Base-by-base conservation (phyloP, 768 basidiomycete species). In the Tylopilus cervinicoccineus region DNA sequence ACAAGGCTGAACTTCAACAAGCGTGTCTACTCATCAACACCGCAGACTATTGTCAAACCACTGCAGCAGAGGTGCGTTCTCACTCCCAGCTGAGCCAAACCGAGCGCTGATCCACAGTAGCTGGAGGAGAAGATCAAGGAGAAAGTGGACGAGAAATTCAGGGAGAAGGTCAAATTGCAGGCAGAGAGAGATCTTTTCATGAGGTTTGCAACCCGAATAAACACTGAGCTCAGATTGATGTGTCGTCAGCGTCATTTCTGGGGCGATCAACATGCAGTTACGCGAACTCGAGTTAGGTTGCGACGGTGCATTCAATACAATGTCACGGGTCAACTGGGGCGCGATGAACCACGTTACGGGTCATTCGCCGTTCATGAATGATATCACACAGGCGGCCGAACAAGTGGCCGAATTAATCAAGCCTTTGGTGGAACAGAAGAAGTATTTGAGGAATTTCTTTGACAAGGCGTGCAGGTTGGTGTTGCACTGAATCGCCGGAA, bases 31-130 rank as follows among this genome's bases (percentile, higher is more conserved):
- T 95, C 22, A 84, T 99, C 61, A 98, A 99, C 60, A 99, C 96
- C 0, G 95, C 94, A 1, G 94, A 98, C 62, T 99, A 98, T 63
- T 99, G 96, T 61, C 88, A 93, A 54, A 82, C 80, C 1, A 99
- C 95, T 3, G 90, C 94, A 1, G 61, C 82, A 17, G 92, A 96
- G 79, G 93, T 86, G 57, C 10, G 72, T 50, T 11, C 44, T 27
- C 2, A 29, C 40, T 17, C 12, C 8, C 32, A 9, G 29, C 34
- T 17, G 1, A 20, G 19, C 13, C 9, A 2, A 33, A 46, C 28
- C 17, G 26, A 46, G 36, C 17, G 26, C 41, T 52, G 11, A 59
- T 22, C 1, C 37, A 13, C 22, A 13, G 20, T 61, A 97, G 92
- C 77, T 99, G 24, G 96, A 98, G 62, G 92, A 95, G 57, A 91